Conservation (phyloP, 1,139 yeast genomes). For the Saccharomyces pastorianus region DNA sequence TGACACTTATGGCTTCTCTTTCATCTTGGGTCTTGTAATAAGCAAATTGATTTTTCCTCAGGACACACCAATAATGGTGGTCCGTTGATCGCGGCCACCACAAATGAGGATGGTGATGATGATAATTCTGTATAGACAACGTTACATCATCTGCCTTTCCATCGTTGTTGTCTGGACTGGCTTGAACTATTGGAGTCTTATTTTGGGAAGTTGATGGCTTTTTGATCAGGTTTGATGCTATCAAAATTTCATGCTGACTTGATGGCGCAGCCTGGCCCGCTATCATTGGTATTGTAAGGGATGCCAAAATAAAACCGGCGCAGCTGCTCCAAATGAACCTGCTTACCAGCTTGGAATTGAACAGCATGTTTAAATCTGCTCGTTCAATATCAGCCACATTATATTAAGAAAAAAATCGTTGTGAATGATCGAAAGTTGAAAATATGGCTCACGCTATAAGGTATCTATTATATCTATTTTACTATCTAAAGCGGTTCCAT, state of each 20-base stretch:
- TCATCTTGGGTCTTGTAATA: slow-evolving; percentile 53
- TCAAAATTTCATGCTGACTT: slow-evolving; percentile 4
- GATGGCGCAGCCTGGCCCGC: neutral
- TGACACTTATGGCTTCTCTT: slow-evolving; percentile 46
- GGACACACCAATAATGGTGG: slow-evolving; percentile 43
- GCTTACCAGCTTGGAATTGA: neutral
- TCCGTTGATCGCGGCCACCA: slow-evolving; percentile 7
- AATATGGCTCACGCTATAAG: neutral
- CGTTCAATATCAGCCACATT: neutral
- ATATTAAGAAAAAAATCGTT: neutral
- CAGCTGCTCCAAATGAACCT: neutral
- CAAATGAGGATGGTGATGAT: slow-evolving; percentile 5
- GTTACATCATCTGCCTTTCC: neutral
- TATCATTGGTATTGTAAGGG: neutral
- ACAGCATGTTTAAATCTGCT: neutral
- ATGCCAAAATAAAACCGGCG: neutral
- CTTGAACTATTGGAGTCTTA: neutral
- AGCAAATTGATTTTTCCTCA: slow-evolving; percentile 49
- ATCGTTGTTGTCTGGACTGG: neutral
- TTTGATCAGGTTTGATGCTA: slow-evolving; percentile 13
- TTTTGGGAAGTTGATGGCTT: slow-evolving; percentile 4
- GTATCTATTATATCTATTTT: neutral
- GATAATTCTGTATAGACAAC: neutral
- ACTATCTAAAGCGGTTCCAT: neutral
- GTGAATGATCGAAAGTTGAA: neutral